phyloP scores from a whole-genome alignment of 306 rosid species.

The Prunus mira region DNA sequence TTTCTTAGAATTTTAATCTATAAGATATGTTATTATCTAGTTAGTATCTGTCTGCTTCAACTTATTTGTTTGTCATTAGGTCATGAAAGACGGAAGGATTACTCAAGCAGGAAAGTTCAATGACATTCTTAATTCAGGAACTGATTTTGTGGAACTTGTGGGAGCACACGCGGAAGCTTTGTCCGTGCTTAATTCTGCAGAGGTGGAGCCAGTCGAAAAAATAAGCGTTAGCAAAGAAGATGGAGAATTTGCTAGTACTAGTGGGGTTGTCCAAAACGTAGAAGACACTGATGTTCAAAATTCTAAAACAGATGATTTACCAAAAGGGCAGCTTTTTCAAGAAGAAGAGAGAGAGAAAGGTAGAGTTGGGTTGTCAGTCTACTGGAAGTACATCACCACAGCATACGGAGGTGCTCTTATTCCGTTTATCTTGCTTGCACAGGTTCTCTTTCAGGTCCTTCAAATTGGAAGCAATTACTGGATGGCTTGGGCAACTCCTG shows the following conservation, averaged over 20 bases:
- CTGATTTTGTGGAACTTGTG: conserved; percentile 80
- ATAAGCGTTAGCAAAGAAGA: conserved; percentile 25
- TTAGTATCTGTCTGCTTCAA: neutral
- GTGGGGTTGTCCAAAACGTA: conserved; percentile 30
- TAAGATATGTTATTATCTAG: neutral
- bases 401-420: conserved; percentile 82
- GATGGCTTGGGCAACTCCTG: conserved; percentile 93
- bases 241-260: conserved; percentile 14
- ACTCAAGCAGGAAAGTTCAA: conserved; percentile 69
- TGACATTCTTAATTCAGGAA: conserved; percentile 58
- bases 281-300: conserved; percentile 31
- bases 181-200: conserved; percentile 49
- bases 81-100: conserved; percentile 79
- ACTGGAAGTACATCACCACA: conserved; percentile 67
- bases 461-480: conserved; percentile 94
- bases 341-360: conserved; percentile 97
- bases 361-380: conserved; percentile 61
- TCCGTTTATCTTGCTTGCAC: conserved; percentile 66
- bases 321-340: conserved; percentile 72
- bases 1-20: neutral
- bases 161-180: conserved; percentile 95
- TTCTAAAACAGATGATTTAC: conserved; percentile 31
- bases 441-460: conserved; percentile 60
- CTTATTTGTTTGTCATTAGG: conserved; percentile 37
- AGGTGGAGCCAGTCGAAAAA: conserved; percentile 22